Evolutionary conservation across 2,329 filamentous ascomycete genomes (phyloP), one percentile per base, ranked within the genome.

Genomic region (Ambrosiella cleistominuta): DNA sequence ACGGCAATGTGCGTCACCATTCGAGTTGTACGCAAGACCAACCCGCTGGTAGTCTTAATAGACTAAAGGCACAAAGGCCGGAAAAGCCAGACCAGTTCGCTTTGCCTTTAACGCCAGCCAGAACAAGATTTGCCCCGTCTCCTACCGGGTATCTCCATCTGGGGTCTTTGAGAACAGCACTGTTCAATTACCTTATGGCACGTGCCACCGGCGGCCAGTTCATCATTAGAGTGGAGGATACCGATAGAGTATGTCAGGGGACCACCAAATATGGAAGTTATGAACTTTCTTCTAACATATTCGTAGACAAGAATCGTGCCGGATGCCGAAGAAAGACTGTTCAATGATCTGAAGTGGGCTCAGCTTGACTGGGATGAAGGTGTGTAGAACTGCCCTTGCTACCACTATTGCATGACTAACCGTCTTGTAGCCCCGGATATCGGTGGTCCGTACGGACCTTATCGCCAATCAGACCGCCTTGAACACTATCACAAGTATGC

Each of bases 181-280:
- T 98, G n/a, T 97, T 89, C 73, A 97, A 95, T 66, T 96, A 91
- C 64, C 74, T 98, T 3, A 76, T 95, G n/a, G 90, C 93, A 0
- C 86, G 83, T 65, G 81, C 85, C 2, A 95, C 93, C 0, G 83
- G 85, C 3, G 93, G 93, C 6, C 85, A 95, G 68, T 98, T 98
- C 65, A 71, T 98, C 9, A 72, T 98, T 54, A 82, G 93, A 8
- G 82, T 98, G 62, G 93, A 98, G 72, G 93, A 98, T 68, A 98
- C 93, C 3, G 93, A 97, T 70, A 86, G 88, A 76, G 86, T 89
- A 70, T 63, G 75, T 57, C 51, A 13, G 5, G 27, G 17, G 11
- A 55, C 6, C 7, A 44, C 8, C 17, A 3, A 19, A 36, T 2
- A 7, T 17, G 15, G n/a, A 6, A 15, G 8, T 58, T 3, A 19